A percentile compares a stretch with the other conserved stretches of the same genome.
Evolutionary conservation across 2,329 filamentous ascomycete genomes (phyloP).

Genomic region (Cordyceps cicadae): DNA sequence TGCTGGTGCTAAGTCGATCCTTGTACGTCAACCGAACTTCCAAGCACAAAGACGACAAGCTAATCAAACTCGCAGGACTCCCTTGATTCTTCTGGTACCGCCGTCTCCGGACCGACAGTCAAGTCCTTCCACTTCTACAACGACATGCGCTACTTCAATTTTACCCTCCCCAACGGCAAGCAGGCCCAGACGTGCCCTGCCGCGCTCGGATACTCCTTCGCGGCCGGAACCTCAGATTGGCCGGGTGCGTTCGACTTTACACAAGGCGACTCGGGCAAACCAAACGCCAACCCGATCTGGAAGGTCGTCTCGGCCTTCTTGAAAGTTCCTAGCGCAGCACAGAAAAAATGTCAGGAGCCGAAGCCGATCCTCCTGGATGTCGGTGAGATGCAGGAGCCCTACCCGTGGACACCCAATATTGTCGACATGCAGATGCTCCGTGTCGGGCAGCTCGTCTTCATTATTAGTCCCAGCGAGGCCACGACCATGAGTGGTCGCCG

Average conservation of each 20-base stretch:
- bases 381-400: slow-evolving; percentile 68
- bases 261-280: slow-evolving; percentile 68
- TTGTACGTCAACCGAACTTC: slow-evolving; percentile 22
- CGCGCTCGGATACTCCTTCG: slow-evolving; percentile 85
- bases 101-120: slow-evolving; percentile 57
- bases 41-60: not conserved
- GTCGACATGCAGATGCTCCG: slow-evolving; percentile 82
- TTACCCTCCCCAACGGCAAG: slow-evolving; percentile 64
- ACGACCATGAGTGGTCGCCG: slow-evolving; percentile 87
- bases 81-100: slow-evolving; percentile 36
- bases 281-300: slow-evolving; percentile 69
- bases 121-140: slow-evolving; percentile 80
- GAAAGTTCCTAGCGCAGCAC: slow-evolving; percentile 59
- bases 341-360: slow-evolving; percentile 65
- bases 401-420: slow-evolving; percentile 84
- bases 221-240: slow-evolving; percentile 84
- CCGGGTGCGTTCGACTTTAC: slow-evolving; percentile 91
- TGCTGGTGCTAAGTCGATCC: slow-evolving; percentile 42
- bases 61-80: slow-evolving; percentile 38
- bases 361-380: slow-evolving; percentile 87
- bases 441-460: slow-evolving; percentile 74
- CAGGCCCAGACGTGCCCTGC: slow-evolving; percentile 71
- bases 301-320: slow-evolving; percentile 63
- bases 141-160: slow-evolving; percentile 69
- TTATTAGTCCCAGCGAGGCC: slow-evolving; percentile 79